These are phyloP conservation scores for Fusarium sterilihyphosum DNA, from an alignment of 2,329 filamentous ascomycete genomes.

Conservation along the genomic window DNA sequence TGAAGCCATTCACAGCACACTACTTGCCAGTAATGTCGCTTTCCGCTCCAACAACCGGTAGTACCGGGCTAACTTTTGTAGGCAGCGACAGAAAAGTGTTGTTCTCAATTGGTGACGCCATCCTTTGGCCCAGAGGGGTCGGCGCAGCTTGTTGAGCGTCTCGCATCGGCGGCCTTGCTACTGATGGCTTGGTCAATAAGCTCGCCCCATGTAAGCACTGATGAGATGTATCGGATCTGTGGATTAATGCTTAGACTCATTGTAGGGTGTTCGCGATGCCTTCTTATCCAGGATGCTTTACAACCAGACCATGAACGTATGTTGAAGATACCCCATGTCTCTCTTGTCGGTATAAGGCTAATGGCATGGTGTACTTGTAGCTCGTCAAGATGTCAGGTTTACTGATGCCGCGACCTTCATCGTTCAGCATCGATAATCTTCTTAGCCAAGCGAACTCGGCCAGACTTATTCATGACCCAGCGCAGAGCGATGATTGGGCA, in stretches of 20 bases:
- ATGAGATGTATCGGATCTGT: rapidly evolving
- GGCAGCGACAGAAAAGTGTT: neutral
- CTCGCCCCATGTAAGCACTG: neutral
- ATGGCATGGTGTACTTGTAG: rapidly evolving
- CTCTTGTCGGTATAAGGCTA: neutral
- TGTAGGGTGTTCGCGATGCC: neutral
- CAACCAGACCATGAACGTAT: neutral
- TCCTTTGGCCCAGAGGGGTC: neutral
- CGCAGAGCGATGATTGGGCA: neutral
- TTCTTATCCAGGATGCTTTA: neutral
- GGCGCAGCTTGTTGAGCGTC: neutral
- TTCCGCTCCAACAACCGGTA: no score
- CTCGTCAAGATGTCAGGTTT: neutral
- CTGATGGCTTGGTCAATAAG: constrained; percentile 9
- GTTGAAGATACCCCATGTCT: rapidly evolving
- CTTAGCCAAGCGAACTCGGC: neutral
- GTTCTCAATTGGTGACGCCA: neutral
- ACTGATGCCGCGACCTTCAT: neutral
- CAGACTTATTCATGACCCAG: neutral
- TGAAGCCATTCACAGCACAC: neutral
- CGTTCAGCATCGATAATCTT: neutral
- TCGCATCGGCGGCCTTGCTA: neutral
- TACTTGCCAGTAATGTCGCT: neutral
- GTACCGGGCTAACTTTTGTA: no score
- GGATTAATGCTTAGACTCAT: rapidly evolving